Percentiles rank a stretch among this genome's conserved stretches.
Conservation (phyloP, 352 stramenopile species). For the Pythium phragmiticola region DNA sequence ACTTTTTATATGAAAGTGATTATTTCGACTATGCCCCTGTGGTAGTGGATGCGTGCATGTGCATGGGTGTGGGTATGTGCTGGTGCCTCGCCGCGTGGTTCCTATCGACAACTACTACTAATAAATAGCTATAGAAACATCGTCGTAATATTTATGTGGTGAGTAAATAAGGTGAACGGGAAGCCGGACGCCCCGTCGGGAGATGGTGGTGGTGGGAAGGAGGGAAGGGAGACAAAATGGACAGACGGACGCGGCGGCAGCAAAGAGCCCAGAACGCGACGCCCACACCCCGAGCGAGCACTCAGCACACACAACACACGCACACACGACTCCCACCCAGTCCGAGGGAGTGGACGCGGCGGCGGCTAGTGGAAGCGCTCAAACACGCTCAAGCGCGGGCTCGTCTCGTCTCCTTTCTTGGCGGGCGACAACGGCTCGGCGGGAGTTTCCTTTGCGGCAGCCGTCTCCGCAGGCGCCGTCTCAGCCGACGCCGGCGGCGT, state of each 20-base stretch:
- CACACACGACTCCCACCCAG: slow-evolving; percentile 15
- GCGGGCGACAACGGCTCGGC: slow-evolving; percentile 39
- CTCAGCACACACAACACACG: slow-evolving; percentile 7
- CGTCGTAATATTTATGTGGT: slow-evolving; percentile 80
- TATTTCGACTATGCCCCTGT: slow-evolving; percentile 3
- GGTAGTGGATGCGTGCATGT: slow-evolving; percentile 1
- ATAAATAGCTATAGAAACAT: slow-evolving; percentile 40
- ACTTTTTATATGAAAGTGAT: slow-evolving; percentile 1
- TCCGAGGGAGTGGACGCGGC: slow-evolving; percentile 12
- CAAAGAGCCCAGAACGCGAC: slow-evolving; percentile 1
- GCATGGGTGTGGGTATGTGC: neutral
- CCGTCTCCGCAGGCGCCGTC: neutral
- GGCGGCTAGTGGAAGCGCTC: slow-evolving; percentile 74
- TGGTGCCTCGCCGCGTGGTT: slow-evolving; percentile 17
- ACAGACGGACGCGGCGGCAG: slow-evolving; percentile 13
- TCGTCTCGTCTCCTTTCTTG: slow-evolving; percentile 59
- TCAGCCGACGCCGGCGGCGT: neutral
- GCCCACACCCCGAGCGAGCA: neutral
- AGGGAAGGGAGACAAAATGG: slow-evolving; percentile 28
- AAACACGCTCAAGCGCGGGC: slow-evolving; percentile 77
- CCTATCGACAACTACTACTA: slow-evolving; percentile 27
- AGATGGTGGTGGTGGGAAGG: neutral
- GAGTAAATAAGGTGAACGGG: slow-evolving; percentile 76
- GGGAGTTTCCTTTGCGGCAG: neutral
- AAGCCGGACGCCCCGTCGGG: neutral